Conservation (phyloP, 2,329 filamentous ascomycete species). For the Fonsecaea nubica region DNA sequence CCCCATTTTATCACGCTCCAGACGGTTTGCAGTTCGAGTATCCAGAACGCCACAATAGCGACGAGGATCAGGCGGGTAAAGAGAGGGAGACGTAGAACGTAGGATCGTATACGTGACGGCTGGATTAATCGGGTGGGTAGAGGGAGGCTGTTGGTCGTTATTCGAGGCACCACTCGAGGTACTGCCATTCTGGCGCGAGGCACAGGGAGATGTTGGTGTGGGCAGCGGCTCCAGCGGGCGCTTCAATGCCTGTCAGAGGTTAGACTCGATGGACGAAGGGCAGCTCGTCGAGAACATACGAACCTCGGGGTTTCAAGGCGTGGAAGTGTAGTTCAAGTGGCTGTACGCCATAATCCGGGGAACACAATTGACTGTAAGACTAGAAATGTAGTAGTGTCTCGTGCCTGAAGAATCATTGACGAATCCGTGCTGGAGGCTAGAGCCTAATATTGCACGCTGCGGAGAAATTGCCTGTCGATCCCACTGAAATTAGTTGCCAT, state of each 20-base stretch:
- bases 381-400: slow-evolving; percentile 5
- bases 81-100: slow-evolving; percentile 82
- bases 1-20: slow-evolving; percentile 81
- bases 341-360: background rate
- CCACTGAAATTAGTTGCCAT: slow-evolving; percentile 1
- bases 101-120: slow-evolving; percentile 76
- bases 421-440: slow-evolving; percentile 6
- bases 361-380: background rate
- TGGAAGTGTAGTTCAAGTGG: background rate
- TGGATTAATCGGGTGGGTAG: slow-evolving; percentile 60
- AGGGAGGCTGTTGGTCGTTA: slow-evolving; percentile 31
- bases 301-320: background rate
- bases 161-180: slow-evolving; percentile 23
- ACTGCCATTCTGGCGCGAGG: slow-evolving; percentile 23
- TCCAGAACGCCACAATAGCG: slow-evolving; percentile 72
- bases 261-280: background rate
- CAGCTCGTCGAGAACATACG: background rate
- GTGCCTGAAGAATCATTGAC: slow-evolving; percentile 8
- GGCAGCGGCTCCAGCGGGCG: background rate
- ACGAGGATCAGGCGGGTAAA: slow-evolving; percentile 77
- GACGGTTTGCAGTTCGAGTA: slow-evolving; percentile 70
- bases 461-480: slow-evolving; percentile 21
- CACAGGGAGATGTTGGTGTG: background rate
- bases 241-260: slow-evolving; percentile 13
- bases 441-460: slow-evolving; percentile 1